Conservation (phyloP, 2,329 filamentous ascomycete genomes). For the Botryosphaeria dothidea region DNA sequence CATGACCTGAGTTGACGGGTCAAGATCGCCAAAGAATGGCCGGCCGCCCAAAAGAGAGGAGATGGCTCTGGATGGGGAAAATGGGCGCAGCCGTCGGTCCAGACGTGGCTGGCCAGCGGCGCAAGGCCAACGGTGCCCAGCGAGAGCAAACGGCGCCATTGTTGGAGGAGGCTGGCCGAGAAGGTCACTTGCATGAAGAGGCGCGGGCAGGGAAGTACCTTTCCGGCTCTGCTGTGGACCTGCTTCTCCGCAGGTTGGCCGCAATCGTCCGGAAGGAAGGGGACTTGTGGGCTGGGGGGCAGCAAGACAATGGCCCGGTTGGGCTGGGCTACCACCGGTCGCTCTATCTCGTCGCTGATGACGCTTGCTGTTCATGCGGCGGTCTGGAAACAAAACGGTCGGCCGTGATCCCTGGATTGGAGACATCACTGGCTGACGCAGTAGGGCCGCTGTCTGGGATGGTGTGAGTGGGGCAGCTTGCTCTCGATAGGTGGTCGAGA, state of each 20-base stretch:
- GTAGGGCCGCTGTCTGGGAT: not conserved
- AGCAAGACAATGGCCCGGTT: not conserved
- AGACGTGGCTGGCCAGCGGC: not conserved
- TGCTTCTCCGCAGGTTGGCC: not conserved
- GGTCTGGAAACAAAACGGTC: conserved; percentile 16
- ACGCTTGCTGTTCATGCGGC: not conserved
- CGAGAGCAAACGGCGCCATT: conserved; percentile 1
- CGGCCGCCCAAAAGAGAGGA: not conserved
- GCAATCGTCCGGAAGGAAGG: conserved; percentile 5
- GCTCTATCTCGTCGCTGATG: not conserved
- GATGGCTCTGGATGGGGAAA: not conserved
- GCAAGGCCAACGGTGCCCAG: conserved; percentile 1
- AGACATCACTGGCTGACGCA: conserved; percentile 2
- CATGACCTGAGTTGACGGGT: not conserved
- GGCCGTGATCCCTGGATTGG: conserved; percentile 8
- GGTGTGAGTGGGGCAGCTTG: not conserved
- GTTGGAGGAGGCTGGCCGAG: not conserved
- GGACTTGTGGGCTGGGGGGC: not conserved
- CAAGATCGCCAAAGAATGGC: not conserved
- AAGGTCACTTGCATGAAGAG: conserved; percentile 5
- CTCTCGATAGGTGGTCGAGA: not conserved
- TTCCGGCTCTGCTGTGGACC: too few relatives aligned
- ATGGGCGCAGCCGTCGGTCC: not conserved
- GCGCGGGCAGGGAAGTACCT: conserved; percentile 7
- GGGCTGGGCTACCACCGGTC: not conserved